phyloP scores from a whole-genome alignment of 176 grass and related monocot species.

The Areca catechu region DNA sequence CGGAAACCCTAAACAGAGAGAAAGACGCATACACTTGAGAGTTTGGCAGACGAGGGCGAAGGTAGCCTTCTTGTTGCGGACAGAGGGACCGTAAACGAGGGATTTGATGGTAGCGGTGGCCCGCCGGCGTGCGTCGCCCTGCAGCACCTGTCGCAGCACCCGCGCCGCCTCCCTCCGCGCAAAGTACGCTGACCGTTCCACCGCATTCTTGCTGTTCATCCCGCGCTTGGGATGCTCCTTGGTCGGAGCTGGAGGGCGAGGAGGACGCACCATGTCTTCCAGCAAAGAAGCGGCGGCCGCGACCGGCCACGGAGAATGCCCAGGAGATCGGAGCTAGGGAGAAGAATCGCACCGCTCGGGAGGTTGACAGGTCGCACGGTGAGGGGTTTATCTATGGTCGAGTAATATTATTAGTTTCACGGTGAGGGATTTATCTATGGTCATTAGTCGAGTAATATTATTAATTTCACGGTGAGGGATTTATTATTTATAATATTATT shows the following conservation, averaged over 20 bases:
- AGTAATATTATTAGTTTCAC: no score
- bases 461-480: no score
- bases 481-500: no score
- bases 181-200: constrained; percentile 74
- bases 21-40: constrained; percentile 53
- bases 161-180: constrained; percentile 80
- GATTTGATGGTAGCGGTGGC: constrained; percentile 71
- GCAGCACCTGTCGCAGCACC: constrained; percentile 82
- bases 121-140: constrained; percentile 48
- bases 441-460: no score
- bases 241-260: background rate
- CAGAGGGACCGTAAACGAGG: constrained; percentile 64
- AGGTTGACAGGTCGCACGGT: no score
- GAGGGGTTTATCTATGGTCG: no score
- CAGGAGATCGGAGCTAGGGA: no score
- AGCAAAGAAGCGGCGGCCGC: no score
- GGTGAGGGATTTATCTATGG: no score
- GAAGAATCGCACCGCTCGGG: no score
- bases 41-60: constrained; percentile 90
- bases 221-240: background rate
- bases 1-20: no score
- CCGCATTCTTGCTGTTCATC: constrained; percentile 55
- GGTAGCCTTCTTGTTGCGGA: constrained; percentile 87
- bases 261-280: background rate
- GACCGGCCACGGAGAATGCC: no score